These are phyloP conservation scores for Trametes cubensis DNA, from an alignment of 768 basidiomycete genomes.

Conservation along the genomic window DNA sequence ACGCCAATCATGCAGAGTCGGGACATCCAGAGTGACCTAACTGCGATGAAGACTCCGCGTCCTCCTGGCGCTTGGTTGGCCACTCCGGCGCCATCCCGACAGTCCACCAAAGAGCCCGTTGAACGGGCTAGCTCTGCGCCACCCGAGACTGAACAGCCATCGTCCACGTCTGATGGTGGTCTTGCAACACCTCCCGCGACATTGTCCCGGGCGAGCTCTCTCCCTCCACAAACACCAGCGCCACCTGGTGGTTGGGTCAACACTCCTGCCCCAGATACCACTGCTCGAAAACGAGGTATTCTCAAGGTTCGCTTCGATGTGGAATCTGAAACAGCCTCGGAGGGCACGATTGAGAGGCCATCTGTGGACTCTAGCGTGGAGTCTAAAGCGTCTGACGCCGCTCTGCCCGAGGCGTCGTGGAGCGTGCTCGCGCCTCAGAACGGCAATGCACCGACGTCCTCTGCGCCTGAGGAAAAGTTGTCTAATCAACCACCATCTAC, in stretches of 20 bases:
- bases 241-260: constrained; percentile 66
- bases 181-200: constrained; percentile 34
- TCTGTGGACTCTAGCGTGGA: constrained; percentile 14
- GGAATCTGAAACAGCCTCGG: constrained; percentile 36
- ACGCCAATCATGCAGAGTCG: constrained; percentile 30
- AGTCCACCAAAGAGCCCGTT: constrained; percentile 15
- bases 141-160: constrained; percentile 16
- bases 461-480: constrained; percentile 7
- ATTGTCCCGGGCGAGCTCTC: constrained; percentile 50
- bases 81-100: constrained; percentile 40
- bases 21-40: constrained; percentile 31
- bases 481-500: constrained; percentile 27
- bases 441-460: constrained; percentile 12
- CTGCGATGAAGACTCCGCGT: constrained; percentile 47
- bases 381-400: not conserved
- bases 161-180: constrained; percentile 7
- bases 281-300: constrained; percentile 51
- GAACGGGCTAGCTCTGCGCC: constrained; percentile 23
- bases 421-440: not conserved
- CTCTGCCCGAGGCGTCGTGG: not conserved
- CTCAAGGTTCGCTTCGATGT: constrained; percentile 76
- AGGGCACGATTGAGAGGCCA: constrained; percentile 22
- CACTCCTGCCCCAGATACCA: constrained; percentile 32
- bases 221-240: constrained; percentile 61
- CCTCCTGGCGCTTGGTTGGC: constrained; percentile 50